These are phyloP conservation scores for Tricholoma saponaceum DNA, from an alignment of 768 basidiomycete genomes.

Conservation along the genomic window DNA sequence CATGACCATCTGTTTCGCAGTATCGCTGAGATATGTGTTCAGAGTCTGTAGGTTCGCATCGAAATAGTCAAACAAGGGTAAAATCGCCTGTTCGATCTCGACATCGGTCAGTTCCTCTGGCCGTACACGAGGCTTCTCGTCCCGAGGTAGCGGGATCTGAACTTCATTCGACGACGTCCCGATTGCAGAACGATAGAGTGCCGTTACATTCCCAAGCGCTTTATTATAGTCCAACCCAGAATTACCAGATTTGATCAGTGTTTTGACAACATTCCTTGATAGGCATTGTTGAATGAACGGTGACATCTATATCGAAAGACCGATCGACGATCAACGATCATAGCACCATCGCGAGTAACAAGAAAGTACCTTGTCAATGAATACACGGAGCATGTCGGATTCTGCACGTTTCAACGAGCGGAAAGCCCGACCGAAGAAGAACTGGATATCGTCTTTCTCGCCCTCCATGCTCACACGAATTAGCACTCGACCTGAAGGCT, in stretches of 20 bases:
- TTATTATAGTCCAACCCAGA: conserved; percentile 81
- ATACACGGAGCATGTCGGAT: conserved; percentile 91
- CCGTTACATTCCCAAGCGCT: conserved; percentile 77
- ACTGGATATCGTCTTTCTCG: conserved; percentile 96
- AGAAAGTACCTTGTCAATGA: conserved; percentile 86
- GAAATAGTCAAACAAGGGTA: conserved; percentile 93
- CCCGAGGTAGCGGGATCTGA: conserved; percentile 68
- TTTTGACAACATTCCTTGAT: conserved; percentile 71
- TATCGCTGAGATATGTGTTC: conserved; percentile 81
- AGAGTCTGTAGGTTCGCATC: conserved; percentile 90
- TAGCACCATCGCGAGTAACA: conserved; percentile 1
- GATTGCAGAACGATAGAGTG: conserved; percentile 77
- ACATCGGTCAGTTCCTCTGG: conserved; percentile 86
- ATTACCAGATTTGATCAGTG: conserved; percentile 62
- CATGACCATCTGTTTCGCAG: conserved; percentile 91
- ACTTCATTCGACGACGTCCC: conserved; percentile 65
- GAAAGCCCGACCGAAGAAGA: conserved; percentile 96
- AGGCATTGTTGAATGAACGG: conserved; percentile 88
- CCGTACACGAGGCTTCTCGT: conserved; percentile 73
- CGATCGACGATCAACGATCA: not conserved
- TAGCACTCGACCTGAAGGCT: conserved; percentile 79
- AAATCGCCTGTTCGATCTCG: conserved; percentile 91
- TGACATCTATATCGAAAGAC: conserved; percentile 62
- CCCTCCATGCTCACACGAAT: conserved; percentile 97
- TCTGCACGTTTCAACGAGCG: conserved; percentile 90